phyloP scores from a whole-genome alignment of 2,329 filamentous ascomycete species.

The Lithohypha guttulata region DNA sequence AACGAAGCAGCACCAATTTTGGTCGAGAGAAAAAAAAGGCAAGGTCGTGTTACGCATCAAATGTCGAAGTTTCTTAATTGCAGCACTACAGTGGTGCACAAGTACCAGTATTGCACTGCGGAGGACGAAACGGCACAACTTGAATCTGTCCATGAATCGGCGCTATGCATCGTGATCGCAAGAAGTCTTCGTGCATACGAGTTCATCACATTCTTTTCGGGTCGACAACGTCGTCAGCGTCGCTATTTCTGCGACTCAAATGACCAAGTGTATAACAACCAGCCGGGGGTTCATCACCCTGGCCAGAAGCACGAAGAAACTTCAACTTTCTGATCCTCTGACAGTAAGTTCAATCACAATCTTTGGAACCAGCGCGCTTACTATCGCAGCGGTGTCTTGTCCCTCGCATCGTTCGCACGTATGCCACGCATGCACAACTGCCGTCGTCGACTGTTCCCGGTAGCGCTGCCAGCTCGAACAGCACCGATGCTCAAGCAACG shows the following conservation, averaged over 20 bases:
- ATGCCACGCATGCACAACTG: conserved; percentile 38
- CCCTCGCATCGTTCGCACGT: conserved; percentile 33
- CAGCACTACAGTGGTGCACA: too few relatives aligned
- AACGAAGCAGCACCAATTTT: too few relatives aligned
- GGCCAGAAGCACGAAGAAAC: conserved; percentile 13
- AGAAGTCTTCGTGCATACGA: too few relatives aligned
- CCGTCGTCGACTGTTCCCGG: conserved; percentile 15
- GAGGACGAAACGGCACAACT: too few relatives aligned
- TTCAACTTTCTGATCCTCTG: conserved; percentile 28
- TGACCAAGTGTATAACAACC: conserved; percentile 15
- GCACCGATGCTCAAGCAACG: conserved; percentile 18
- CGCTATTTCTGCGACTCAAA: conserved; percentile 7
- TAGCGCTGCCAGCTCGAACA: conserved; percentile 23
- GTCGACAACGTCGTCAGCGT: too few relatives aligned
- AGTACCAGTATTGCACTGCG: too few relatives aligned
- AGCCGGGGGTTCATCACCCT: conserved; percentile 16
- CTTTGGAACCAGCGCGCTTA: neutral
- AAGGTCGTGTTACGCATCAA: too few relatives aligned
- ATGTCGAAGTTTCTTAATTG: too few relatives aligned
- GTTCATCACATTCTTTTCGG: too few relatives aligned
- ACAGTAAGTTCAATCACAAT: conserved; percentile 24
- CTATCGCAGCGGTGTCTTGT: conserved; percentile 36
- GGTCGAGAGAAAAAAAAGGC: too few relatives aligned
- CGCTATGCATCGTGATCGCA: too few relatives aligned
- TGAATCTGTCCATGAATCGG: too few relatives aligned